phyloP scores from a whole-genome alignment of 176 grass and related monocot genomes.

The Oryza officinalis region DNA sequence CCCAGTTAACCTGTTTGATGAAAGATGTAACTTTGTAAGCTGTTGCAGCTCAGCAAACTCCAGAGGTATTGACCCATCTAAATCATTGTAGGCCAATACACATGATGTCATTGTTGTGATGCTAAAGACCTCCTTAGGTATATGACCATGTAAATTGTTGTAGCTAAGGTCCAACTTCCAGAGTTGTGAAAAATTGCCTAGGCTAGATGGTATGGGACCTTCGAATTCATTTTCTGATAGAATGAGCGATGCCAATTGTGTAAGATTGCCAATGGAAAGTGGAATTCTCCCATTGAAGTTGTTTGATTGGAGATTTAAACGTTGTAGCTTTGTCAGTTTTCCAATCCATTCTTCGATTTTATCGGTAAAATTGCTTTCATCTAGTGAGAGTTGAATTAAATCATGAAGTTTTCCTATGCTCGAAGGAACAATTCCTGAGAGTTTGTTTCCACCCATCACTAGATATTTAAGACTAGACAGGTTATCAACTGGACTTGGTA shows the following conservation, averaged over 20 bases:
- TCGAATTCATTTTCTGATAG: constrained; percentile 32
- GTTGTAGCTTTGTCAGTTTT: constrained; percentile 22
- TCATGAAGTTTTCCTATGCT: background rate
- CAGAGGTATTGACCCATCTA: no score
- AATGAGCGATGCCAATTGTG: constrained; percentile 17
- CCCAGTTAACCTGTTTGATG: no score
- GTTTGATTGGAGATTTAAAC: constrained; percentile 35
- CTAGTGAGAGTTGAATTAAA: constrained; percentile 24
- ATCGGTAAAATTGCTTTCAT: constrained; percentile 32
- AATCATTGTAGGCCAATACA: no score
- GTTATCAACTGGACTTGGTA: background rate
- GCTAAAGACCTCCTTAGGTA: no score
- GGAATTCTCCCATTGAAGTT: constrained; percentile 38
- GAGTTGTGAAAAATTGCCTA: constrained; percentile 33
- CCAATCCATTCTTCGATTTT: constrained; percentile 38
- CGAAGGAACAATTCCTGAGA: background rate
- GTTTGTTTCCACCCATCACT: background rate
- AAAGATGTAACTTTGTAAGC: no score
- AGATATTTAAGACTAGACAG: background rate
- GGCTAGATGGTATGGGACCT: constrained; percentile 26
- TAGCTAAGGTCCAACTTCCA: constrained; percentile 31
- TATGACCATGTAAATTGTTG: constrained; percentile 39
- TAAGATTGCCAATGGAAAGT: constrained; percentile 34
- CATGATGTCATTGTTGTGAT: no score
- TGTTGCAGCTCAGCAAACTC: no score